Percentiles rank a stretch among this genome's conserved stretches.
phyloP scores from a whole-genome alignment of 192 early-diverging fungal genomes.

The Funneliformis mosseae region DNA sequence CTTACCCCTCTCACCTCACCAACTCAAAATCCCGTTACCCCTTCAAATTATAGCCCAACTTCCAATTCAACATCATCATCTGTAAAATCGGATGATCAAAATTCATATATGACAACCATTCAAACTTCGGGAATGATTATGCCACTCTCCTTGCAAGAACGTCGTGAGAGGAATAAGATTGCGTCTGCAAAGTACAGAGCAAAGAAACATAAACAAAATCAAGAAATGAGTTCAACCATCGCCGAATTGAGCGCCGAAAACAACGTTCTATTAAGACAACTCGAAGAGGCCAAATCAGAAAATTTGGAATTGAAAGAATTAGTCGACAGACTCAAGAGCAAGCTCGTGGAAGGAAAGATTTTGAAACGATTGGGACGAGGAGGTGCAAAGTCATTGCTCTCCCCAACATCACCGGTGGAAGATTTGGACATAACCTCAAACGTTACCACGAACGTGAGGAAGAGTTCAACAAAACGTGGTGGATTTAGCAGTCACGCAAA shows the following conservation, averaged over 20 bases:
- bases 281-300: constrained; percentile 52
- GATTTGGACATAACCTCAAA: neutral
- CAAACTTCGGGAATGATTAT: neutral
- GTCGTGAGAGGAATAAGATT: constrained; percentile 60
- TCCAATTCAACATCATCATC: neutral
- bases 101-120: constrained; percentile 7
- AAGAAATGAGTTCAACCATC: constrained; percentile 58
- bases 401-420: neutral
- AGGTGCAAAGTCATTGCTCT: constrained; percentile 32
- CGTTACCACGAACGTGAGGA: neutral
- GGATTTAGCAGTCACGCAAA: constrained; percentile 25
- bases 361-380: constrained; percentile 50
- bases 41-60: neutral
- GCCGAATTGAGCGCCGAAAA: constrained; percentile 47
- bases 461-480: constrained; percentile 4
- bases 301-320: constrained; percentile 49
- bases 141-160: constrained; percentile 51
- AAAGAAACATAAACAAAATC: constrained; percentile 61
- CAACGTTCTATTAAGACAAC: constrained; percentile 47
- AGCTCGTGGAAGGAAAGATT: constrained; percentile 58
- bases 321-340: constrained; percentile 53
- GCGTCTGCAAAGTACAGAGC: constrained; percentile 64
- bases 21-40: neutral
- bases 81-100: neutral
- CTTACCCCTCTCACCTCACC: constrained; percentile 7